Evolutionary conservation across 352 stramenopile species (phyloP), one percentile per base, ranked within the genome.

Genomic region (Phytophthora uliginosa): DNA sequence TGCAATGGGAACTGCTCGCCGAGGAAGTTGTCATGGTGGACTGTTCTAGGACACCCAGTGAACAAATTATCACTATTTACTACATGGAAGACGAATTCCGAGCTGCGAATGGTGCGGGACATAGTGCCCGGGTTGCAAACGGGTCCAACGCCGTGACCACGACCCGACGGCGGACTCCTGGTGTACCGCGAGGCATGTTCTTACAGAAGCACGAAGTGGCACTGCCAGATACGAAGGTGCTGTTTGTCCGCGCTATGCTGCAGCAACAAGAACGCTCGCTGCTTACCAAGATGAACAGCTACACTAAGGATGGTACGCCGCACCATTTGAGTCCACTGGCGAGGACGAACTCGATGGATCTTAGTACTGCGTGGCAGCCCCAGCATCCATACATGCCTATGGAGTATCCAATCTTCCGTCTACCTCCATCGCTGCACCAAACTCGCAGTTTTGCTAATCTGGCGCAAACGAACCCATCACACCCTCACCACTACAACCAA

Each of bases 181-280:
- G 83, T 9, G 33, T 78, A 26, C 68, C 61, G 13, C 80, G 80
- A 64, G 86, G 86, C 31, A 95, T 97, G 84, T 69, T 88, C n/a
- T 65, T 97, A 36, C 84, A 89, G 33, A 95, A 95, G 59, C 87
- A 94, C 59, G 76, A 84, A 40, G 85, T 97, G 45, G 76, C 81
- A 45, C 47, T 97, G 10, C 88, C 90, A 24, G 84, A 91, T 38
- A 90, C 79, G 26, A 93, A 94, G 63, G 79, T 94, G 22, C 55
- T 95, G 22, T 97, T 95, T 57, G 78, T 97, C 18, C 84, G 84
- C 33, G 90, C 89, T 1, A 97, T 96, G 89, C 76, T 97, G 24
- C 89, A 97, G 66, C 90, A 96, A 63, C 89, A 94, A 60, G 89
- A 96, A 59, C 86, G 86, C 2, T 91, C 86, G 38, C 66, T 93